These are phyloP conservation scores for Sonneratia caseolaris DNA, from an alignment of 345 rosid genomes.

Conservation along the genomic window DNA sequence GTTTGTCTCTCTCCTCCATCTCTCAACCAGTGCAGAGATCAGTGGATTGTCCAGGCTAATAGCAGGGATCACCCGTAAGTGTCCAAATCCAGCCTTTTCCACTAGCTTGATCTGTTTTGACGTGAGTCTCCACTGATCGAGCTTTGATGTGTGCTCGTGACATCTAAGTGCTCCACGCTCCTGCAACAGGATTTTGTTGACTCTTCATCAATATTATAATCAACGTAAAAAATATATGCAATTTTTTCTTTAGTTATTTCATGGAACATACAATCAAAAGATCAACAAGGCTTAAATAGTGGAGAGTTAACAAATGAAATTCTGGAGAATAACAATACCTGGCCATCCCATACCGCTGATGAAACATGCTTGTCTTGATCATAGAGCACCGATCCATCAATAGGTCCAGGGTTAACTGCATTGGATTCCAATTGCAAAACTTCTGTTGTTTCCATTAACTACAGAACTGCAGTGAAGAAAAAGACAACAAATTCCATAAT, in stretches of 20 bases:
- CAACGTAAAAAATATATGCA: neutral
- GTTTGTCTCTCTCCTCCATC: conserved; percentile 96
- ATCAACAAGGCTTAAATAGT: neutral
- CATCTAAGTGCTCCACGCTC: conserved; percentile 98
- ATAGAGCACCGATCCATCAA: conserved; percentile 41
- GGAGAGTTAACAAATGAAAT: neutral
- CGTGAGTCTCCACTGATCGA: conserved; percentile 80
- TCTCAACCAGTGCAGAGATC: conserved; percentile 84
- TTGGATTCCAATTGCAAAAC: conserved; percentile 11
- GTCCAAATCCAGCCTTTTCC: conserved; percentile 82
- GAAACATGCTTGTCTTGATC: conserved; percentile 87
- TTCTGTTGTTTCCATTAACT: conserved; percentile 8
- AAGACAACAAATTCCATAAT: neutral
- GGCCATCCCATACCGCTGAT: conserved; percentile 75
- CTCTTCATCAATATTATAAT: neutral
- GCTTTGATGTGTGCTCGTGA: conserved; percentile 90
- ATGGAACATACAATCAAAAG: neutral
- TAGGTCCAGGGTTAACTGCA: conserved; percentile 25
- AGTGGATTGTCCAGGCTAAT: conserved; percentile 90
- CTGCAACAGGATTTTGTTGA: conserved; percentile 21
- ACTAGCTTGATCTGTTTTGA: conserved; percentile 70
- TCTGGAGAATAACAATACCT: conserved; percentile 12
- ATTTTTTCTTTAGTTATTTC: neutral
- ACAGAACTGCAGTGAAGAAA: neutral
- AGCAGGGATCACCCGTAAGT: conserved; percentile 78